phyloP scores from a whole-genome alignment of 176 grass and related monocot genomes.

The Puya raimondii region DNA sequence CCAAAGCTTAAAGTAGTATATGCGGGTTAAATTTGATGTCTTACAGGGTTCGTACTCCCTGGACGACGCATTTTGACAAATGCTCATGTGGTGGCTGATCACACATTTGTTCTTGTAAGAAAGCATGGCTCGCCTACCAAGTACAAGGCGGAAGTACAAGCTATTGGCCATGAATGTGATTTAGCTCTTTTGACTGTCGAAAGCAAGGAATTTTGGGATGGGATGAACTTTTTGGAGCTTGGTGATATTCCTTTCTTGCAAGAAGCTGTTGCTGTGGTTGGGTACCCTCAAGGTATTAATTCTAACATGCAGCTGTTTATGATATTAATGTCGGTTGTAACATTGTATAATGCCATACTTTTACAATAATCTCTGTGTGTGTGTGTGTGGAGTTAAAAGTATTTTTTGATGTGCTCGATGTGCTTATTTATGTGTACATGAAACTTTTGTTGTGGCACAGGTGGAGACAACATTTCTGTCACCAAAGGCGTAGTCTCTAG shows the following conservation, averaged over 20 bases:
- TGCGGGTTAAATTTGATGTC: slow-evolving; percentile 1
- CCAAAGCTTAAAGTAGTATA: too few relatives aligned
- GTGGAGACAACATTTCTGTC: slow-evolving; percentile 98
- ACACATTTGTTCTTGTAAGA: slow-evolving; percentile 94
- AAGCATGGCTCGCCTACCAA: slow-evolving; percentile 94
- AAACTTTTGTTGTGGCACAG: slow-evolving; percentile 27
- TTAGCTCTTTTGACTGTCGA: slow-evolving; percentile 75
- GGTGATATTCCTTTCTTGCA: slow-evolving; percentile 91
- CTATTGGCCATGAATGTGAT: slow-evolving; percentile 92
- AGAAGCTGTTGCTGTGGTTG: slow-evolving; percentile 91
- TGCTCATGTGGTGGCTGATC: slow-evolving; percentile 92
- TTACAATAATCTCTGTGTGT: too few relatives aligned
- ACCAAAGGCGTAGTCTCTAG: slow-evolving; percentile 97
- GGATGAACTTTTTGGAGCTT: slow-evolving; percentile 80
- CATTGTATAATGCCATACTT: background rate
- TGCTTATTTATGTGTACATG: background rate
- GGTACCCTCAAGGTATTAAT: slow-evolving; percentile 82
- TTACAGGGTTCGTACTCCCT: slow-evolving; percentile 83
- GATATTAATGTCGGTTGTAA: slow-evolving; percentile 1
- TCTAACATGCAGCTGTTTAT: slow-evolving; percentile 5
- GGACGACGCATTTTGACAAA: slow-evolving; percentile 69
- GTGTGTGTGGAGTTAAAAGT: too few relatives aligned
- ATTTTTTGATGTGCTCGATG: too few relatives aligned
- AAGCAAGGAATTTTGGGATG: slow-evolving; percentile 93
- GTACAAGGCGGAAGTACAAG: slow-evolving; percentile 86